Evolutionary conservation across 2,329 filamentous ascomycete species (phyloP), one percentile per base, ranked within the genome.

Genomic region (Calonectria pseudoreteaudii): DNA sequence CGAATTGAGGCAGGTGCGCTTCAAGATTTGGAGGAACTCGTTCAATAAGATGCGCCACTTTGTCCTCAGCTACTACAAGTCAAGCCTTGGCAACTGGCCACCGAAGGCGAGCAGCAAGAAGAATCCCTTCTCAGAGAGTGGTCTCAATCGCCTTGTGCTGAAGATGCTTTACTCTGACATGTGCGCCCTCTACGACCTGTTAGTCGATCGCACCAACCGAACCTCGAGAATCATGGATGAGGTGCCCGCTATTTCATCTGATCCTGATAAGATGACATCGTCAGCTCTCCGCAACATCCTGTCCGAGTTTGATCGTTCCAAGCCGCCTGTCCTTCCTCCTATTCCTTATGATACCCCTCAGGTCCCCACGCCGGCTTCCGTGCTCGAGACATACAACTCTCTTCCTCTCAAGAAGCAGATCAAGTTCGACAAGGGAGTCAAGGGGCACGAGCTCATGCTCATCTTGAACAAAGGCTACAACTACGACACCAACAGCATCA

Each of bases 81-180:
- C 86, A 16, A 86, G 87, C 5, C 90, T 92, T 70, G 90, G 90
- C 26, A 92, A 89, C 82, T 97, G 96, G 96, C 96, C 97, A 3
- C 96, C 97, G 11, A 98, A 97, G 83, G 95, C 95, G 2, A 94
- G 91, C 80, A 96, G 93, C 79, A 98, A 97, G 88, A 98, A 97
- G 89, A 98, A 98, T 82, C 91, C 93, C 0, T 95, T 98, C 76
- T 93, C 94, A 34, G 95, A 96, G 78, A 94, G 92, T 78, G 96
- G 96, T 0, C 88, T 98, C 28, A 98, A 98, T 83, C 91, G 97
- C 30, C 85, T 95, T 56, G 94, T 98, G 8, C 87, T 98, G 52
- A 92, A 92, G 81, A 93, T 94, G 53, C 86, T 98, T 11, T 98
- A 98, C 85, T 90, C 92, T 31, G 96, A 99, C 82, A 91, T 98